Conservation (phyloP, 352 stramenopile genomes). For the Lagenidium giganteum region DNA sequence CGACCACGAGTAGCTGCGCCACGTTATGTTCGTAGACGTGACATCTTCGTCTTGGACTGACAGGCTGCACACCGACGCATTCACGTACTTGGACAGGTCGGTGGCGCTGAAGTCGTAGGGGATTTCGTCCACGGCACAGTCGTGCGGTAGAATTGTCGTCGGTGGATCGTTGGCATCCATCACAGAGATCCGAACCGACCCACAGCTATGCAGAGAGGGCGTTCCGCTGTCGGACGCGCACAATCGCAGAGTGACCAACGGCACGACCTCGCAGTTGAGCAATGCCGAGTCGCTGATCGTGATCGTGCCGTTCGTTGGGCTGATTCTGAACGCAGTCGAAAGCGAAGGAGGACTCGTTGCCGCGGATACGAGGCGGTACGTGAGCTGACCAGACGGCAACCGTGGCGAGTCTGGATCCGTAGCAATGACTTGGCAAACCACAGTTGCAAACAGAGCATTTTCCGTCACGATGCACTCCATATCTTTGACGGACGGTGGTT, state of each 20-base stretch:
- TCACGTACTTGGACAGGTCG: neutral
- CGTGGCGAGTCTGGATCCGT: slow-evolving; percentile 17
- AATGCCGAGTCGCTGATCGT: neutral
- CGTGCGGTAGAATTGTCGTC: slow-evolving; percentile 9
- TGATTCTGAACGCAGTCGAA: slow-evolving; percentile 11
- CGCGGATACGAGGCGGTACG: neutral
- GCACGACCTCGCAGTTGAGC: slow-evolving; percentile 13
- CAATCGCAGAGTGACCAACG: neutral
- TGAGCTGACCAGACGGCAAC: neutral
- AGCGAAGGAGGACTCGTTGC: neutral
- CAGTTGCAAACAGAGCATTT: neutral
- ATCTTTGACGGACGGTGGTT: slow-evolving; percentile 8
- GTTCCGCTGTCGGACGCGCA: slow-evolving; percentile 12
- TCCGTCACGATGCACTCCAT: slow-evolving; percentile 13
- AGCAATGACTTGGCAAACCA: slow-evolving; percentile 10
- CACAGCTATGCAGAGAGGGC: slow-evolving; percentile 13
- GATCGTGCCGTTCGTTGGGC: slow-evolving; percentile 11
- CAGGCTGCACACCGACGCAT: slow-evolving; percentile 10
- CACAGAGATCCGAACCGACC: slow-evolving; percentile 10
- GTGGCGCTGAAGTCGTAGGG: slow-evolving; percentile 8
- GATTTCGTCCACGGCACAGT: slow-evolving; percentile 14
- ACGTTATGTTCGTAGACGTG: no score
- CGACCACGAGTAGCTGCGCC: no score
- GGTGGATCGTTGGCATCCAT: slow-evolving; percentile 21
- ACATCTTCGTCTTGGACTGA: slow-evolving; percentile 14